These are phyloP conservation scores for Eucalyptus marginata DNA, from an alignment of 345 rosid species.

Conservation along the genomic window DNA sequence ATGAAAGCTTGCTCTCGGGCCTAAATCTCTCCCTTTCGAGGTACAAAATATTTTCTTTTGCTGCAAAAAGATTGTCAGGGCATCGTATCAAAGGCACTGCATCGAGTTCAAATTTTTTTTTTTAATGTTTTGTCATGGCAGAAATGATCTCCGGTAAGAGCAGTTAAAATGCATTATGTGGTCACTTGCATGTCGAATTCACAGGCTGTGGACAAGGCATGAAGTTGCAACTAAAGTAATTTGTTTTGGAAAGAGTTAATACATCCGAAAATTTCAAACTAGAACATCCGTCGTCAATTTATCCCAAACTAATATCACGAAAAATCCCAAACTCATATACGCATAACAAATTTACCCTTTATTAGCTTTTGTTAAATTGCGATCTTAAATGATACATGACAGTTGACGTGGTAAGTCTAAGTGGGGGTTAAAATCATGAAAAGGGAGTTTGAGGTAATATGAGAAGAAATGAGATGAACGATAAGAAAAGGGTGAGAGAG, in stretches of 20 bases:
- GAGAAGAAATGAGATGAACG: not conserved
- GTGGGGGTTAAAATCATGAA: no score
- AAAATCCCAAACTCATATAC: accelerated
- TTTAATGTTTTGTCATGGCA: not conserved
- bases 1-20: not conserved
- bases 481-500: not conserved
- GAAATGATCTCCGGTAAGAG: not conserved
- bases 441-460: no score
- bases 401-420: accelerated
- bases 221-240: not conserved
- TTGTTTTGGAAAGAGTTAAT: no score
- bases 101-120: not conserved
- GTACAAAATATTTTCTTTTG: no score
- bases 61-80: not conserved
- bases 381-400: accelerated
- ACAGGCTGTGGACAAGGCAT: not conserved
- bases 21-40: not conserved
- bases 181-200: not conserved
- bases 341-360: accelerated
- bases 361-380: not conserved
- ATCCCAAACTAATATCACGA: accelerated
- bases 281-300: no score
- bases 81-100: not conserved
- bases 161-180: not conserved
- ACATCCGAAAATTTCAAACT: accelerated